Evolutionary conservation across 768 basidiomycete species (phyloP), one percentile per base, ranked within the genome.

Genomic region (Scleroderma bovista): DNA sequence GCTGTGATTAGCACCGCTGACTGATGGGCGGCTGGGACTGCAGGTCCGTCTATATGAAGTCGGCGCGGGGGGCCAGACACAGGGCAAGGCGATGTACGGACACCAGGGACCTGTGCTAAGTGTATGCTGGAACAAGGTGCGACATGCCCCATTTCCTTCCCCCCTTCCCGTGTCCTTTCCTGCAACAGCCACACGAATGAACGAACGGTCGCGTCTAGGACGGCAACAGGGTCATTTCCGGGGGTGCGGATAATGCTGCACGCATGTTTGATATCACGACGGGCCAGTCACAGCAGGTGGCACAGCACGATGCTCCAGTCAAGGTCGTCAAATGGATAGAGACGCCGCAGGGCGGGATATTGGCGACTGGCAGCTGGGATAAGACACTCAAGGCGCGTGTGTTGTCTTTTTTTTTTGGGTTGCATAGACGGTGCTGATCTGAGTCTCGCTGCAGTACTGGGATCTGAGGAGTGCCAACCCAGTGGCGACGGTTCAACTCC

Each of bases 321-420:
- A 89, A 84, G 66, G 83, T 80, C 51, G 84, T 92, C 34, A 77
- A 81, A 47, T 93, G 86, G 82, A 74, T 92, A 46, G 87, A 93
- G 53, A 78, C 84, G 6, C 83, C 81, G 19, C 79, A 78, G 53
- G 78, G 79, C 32, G 81, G 88, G 13, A 82, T 94, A 54, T 73
- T 94, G 17, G 90, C 85, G 12, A 97, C 95, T 1, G 96, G 93
- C 10, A 93, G 92, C 47, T 99, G 96, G 96, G 95, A 99, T 68
- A 95, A 95, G 71, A 95, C 91, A 2, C 69, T 98, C 63, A 95
- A 93, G 77, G 94, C 93, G 56, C 3, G 52, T 55, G 22, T 53
- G 1, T 42, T 39, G 44, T 51, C n/a, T 29, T 29, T 29, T 45
- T n/a, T 22, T 31, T 36, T 42, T 23, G 26, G 37, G 41, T 40